Base-by-base conservation (phyloP, 2,329 filamentous ascomycete species). In the Clarireedia homoeocarpa region DNA sequence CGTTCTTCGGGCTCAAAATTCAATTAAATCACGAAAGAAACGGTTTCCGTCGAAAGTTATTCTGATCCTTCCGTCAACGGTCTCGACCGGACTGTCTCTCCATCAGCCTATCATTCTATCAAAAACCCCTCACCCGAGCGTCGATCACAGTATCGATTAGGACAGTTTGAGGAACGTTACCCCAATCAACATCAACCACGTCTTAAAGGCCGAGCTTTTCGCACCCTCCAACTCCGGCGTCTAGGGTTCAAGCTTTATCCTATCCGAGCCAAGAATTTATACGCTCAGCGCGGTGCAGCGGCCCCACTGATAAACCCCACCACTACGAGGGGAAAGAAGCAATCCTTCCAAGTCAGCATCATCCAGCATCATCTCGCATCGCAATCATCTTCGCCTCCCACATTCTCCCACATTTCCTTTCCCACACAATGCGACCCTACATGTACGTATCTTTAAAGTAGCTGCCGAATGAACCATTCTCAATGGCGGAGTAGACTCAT, bases 181-280 rank as follows among this genome's bases (percentile, higher is more conserved):
- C 62, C 66, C 63, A 68, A 68, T 68, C 62, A 66, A 36, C 56
- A 55, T 57, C 55, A 55, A 65, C 63, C 66, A 68, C 66, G 65
- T 67, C 63, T 60, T 58, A 55, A 59, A 53, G 61, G 45, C 45
- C 46, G 42, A 57, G 52, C 51, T 26, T 36, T 48, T 52, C 39
- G 15, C 44, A 47, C 47, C 47, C 47, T 49, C 47, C 47, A 42
- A 40, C 27, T 34, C 24, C 46, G 42, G 54, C 49, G 54, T 48
- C 48, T 48, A 53, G 54, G 49, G 54, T 47, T 56, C 27, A 45
- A 38, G 47, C 47, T 51, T 51, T 27, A 24, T 56, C 15, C 17
- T 38, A 36, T 47, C 20, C 24, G 17, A 36, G 54, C 49, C 42
- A 53, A 56, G 54, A 17, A 47, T 53, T 56, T 56, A 56, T 56